Evolutionary conservation across 768 basidiomycete genomes (phyloP).

Genomic region (Auricularia cornea): DNA sequence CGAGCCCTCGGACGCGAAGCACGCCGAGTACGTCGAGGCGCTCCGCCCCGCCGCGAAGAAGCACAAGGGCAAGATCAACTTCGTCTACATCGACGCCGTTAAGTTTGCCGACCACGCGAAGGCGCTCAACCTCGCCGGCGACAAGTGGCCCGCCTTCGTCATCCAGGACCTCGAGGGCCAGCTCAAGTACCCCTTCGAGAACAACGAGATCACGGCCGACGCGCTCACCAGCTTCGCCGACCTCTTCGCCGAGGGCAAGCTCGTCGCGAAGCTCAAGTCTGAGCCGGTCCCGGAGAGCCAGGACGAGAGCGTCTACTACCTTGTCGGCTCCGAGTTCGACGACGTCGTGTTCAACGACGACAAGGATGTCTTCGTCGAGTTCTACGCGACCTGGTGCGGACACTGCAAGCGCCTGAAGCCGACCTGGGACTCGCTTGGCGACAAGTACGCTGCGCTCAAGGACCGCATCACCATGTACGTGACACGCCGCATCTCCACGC

Average conservation of each 20-base stretch:
- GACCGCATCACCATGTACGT: constrained; percentile 56
- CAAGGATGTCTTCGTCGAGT: constrained; percentile 95
- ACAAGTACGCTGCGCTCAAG: constrained; percentile 68
- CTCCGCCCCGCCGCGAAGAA: constrained; percentile 71
- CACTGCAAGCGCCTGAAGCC: constrained; percentile 98
- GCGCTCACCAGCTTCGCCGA: constrained; percentile 51
- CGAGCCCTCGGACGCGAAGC: constrained; percentile 63
- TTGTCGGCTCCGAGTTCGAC: constrained; percentile 89
- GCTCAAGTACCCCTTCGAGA: constrained; percentile 84
- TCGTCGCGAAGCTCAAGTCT: constrained; percentile 82
- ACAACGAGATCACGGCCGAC: constrained; percentile 50
- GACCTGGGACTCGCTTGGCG: constrained; percentile 83
- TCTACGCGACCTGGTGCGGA: constrained; percentile 95
- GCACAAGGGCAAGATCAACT: constrained; percentile 85
- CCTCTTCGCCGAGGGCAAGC: constrained; percentile 59
- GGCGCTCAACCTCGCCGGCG: constrained; percentile 77
- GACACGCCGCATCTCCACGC: constrained; percentile 34
- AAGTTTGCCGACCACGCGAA: constrained; percentile 95
- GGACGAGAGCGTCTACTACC: constrained; percentile 68
- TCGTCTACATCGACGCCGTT: constrained; percentile 95
- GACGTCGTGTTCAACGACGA: constrained; percentile 73
- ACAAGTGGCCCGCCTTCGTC: constrained; percentile 91
- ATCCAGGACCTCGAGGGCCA: constrained; percentile 78
- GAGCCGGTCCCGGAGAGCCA: constrained; percentile 78
- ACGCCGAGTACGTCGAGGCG: constrained; percentile 54